Conservation (phyloP, 768 basidiomycete genomes). For the Filobasidium floriforme region DNA sequence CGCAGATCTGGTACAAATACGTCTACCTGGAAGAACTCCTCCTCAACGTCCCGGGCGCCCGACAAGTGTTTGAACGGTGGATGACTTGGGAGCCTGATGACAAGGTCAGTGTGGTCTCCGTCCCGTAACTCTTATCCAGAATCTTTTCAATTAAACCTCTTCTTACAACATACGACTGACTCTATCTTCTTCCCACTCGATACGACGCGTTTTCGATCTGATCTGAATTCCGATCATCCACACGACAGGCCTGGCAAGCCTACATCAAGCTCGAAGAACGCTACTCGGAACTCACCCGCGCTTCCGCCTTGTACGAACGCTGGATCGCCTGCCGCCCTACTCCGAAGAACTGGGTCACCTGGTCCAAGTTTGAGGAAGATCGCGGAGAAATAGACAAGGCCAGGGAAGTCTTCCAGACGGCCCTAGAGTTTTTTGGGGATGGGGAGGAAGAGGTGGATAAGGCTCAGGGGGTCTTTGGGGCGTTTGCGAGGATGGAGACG, state of each 20-base stretch:
- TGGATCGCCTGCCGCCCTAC: conserved; percentile 54
- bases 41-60: conserved; percentile 88
- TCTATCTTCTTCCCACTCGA: not conserved
- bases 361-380: conserved; percentile 60
- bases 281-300: conserved; percentile 83
- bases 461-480: conserved; percentile 81
- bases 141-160: too few species aligned
- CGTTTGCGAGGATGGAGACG: conserved; percentile 96
- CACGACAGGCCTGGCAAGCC: conserved; percentile 73
- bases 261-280: conserved; percentile 96
- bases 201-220: not conserved
- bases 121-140: too few species aligned
- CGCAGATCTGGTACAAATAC: conserved; percentile 98
- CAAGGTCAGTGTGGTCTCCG: conserved; percentile 52
- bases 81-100: conserved; percentile 99
- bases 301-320: conserved; percentile 78
- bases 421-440: conserved; percentile 75
- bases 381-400: conserved; percentile 59
- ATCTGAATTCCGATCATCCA: not conserved
- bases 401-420: conserved; percentile 80
- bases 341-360: conserved; percentile 59
- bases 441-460: conserved; percentile 81
- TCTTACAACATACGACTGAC: too few species aligned
- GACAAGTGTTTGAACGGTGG: conserved; percentile 98
- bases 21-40: conserved; percentile 96